Evolutionary conservation across 345 rosid species (phyloP), one percentile per base, ranked within the genome.

Genomic region (Citrus medica): DNA sequence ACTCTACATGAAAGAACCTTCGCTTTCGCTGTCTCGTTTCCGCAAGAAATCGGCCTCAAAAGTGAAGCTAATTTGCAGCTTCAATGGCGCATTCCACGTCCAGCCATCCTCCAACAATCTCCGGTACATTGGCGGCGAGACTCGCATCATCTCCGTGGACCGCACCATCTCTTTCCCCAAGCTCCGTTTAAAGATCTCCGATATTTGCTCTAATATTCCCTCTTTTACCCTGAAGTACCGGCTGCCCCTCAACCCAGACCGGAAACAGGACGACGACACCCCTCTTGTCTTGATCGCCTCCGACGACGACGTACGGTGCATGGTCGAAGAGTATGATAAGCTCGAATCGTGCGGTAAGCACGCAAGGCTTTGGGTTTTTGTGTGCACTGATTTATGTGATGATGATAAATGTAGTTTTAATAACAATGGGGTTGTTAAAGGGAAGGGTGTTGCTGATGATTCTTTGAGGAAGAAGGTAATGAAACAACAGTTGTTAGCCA

Each of bases 51-150:
- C 67, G 37, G 24, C 74, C 38, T 46, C 59, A 9, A 69, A 69
- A 48, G 72, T 81, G 59, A 83, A 83, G 75, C 76, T 86, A 4
- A 65, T 83, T 19, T 86, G 86, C 80, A 86, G 86, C 56, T 86
- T 83, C 80, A 77, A 77, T 56, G 88, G 88, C 51, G 77, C 73
- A 4, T 75, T 83, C 74, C 66, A 22, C 32, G 69, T 64, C 42
- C 75, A 76, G 9, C 82, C 76, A 9, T 76, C 74, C 5, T 72
- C 73, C 30, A 73, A 69, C 46, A 69, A 46, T 30, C 79, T 82
- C 4, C 78, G 81, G 65, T 84, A 82, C 80, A 48, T 77, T 37
- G 87, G 85, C 37, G 85, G 85, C 22, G 87, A 84, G 74, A 79
- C 87, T 17, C 85, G 81, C 24, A 79, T 84, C 24, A 13, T 86